Conservation (phyloP, 257 asterid species). For the Solanum virginianum region DNA sequence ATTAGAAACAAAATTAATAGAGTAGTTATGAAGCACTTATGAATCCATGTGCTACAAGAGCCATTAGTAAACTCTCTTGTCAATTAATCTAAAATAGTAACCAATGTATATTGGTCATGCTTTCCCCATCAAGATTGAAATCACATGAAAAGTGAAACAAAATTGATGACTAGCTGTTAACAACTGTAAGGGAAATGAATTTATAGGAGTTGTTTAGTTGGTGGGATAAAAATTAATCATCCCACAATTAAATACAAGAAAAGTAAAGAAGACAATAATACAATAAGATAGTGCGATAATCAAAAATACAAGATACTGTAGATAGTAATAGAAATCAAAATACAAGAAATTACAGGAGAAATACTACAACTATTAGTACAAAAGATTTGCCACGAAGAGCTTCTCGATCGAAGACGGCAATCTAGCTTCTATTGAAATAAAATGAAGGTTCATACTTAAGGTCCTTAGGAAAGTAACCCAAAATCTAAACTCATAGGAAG, state of each 20-base stretch:
- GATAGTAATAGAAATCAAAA: background rate
- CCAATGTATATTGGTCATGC: background rate
- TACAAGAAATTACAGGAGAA: background rate
- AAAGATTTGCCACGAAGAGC: background rate
- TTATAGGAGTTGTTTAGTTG: background rate
- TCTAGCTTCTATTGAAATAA: background rate
- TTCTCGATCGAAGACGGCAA: background rate
- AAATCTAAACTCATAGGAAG: background rate
- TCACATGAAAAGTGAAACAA: background rate
- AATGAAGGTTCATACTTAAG: background rate
- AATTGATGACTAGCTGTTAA: background rate
- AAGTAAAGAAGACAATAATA: background rate
- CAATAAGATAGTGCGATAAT: background rate
- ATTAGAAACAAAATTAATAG: background rate
- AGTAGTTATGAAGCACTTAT: background rate
- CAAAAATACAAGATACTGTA: background rate
- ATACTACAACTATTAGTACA: background rate
- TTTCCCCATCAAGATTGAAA: background rate
- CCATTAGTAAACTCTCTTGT: background rate
- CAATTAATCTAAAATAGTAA: background rate
- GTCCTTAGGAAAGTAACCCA: background rate
- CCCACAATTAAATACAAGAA: background rate
- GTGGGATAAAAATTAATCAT: background rate
- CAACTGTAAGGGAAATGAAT: background rate
- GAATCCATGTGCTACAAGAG: background rate